Percentiles rank a stretch among this genome's conserved stretches.
phyloP scores from a whole-genome alignment of 345 rosid species.

The Corchorus olitorius region DNA sequence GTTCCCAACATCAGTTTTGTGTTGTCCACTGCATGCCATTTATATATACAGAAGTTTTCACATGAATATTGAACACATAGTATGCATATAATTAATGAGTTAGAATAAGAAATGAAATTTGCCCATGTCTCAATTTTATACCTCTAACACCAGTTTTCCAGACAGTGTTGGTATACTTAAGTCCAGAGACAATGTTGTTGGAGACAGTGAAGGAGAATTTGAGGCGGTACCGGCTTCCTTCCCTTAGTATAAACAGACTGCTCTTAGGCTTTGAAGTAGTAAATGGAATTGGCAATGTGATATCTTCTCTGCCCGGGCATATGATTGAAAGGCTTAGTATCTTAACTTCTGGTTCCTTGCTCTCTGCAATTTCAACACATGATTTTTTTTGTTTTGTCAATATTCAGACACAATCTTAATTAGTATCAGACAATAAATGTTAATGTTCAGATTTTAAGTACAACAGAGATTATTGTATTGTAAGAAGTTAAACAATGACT shows the following conservation, averaged over 20 bases:
- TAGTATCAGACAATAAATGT: too few species aligned
- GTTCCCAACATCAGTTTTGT: constrained; percentile 75
- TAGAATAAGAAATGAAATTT: neutral
- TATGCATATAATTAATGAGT: too few species aligned
- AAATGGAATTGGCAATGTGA: constrained; percentile 54
- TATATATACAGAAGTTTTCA: neutral
- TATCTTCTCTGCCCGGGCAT: constrained; percentile 63
- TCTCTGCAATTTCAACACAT: constrained; percentile 46
- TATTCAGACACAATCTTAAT: too few species aligned
- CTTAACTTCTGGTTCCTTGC: constrained; percentile 73
- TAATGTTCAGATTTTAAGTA: too few species aligned
- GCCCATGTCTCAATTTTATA: constrained; percentile 17
- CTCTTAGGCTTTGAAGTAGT: constrained; percentile 55
- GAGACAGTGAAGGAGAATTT: constrained; percentile 65
- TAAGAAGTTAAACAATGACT: too few species aligned
- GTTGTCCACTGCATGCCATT: constrained; percentile 53
- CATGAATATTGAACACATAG: neutral
- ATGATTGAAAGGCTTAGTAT: constrained; percentile 57
- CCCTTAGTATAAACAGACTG: constrained; percentile 66
- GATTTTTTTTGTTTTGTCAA: neutral
- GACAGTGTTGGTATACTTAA: constrained; percentile 71
- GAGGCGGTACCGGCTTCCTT: constrained; percentile 64
- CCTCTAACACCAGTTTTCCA: constrained; percentile 82
- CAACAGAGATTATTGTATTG: too few species aligned
- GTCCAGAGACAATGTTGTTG: constrained; percentile 84